Evolutionary conservation across 495 filamentous ascomycete species (phyloP), one percentile per base, ranked within the genome.

Genomic region (Aspergillus hancockii): DNA sequence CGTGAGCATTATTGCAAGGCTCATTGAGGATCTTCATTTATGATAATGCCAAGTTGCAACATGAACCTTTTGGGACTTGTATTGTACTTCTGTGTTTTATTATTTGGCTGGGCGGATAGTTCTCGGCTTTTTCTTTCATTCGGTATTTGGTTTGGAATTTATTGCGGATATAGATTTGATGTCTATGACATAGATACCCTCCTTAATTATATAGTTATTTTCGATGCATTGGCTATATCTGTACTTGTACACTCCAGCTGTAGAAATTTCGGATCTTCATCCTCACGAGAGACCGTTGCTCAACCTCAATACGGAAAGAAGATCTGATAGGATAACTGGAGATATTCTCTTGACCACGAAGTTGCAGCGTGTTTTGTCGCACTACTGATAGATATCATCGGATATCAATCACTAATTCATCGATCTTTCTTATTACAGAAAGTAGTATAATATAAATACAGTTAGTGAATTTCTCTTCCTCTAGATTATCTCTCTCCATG

Each of bases 141-240:
- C 36, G 21, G 34, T 40, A 47, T 45, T 46, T 21, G 49, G 40
- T 63, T 54, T 32, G n/a, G 34, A 25, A 58, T 59, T 52, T 51
- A 52, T 52, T 51, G 14, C 10, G 32, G 49, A 55, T 53, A 59
- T 64, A 58, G 54, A 61, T 65, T 28, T 57, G 47, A 57, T 31
- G 54, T 61, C 57, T 54, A 62, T 47, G 63, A 62, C 55, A 53
- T 59, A 51, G 59, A 61, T 65, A 65, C 58, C 59, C 59, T 61
- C 52, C 40, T 47, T 58, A 49, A 43, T 61, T 28, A 3, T 28
- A 28, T 28, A 3, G 3, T 59, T 59, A 59, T 49, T 38, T 57
- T 59, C 50, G 36, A 55, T 51, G 18, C 30, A 50, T 58, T 32
- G 18, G 45, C 43, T 49, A 31, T 51, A 30, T 40, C 31, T 38